phyloP scores from a whole-genome alignment of 805 yeast species.

The Candida schatavii region DNA sequence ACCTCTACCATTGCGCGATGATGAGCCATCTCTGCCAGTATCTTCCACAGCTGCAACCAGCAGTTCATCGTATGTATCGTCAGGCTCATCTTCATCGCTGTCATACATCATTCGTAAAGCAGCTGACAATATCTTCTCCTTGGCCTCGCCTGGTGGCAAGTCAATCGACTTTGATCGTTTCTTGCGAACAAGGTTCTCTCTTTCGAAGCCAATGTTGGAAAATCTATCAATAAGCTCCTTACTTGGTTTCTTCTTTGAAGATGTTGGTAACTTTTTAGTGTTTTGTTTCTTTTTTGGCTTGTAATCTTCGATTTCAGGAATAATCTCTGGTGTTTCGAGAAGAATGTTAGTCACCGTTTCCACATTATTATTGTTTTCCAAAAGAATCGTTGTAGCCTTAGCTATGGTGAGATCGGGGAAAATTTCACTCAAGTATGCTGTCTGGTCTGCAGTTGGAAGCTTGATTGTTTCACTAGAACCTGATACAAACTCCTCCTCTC shows the following conservation, averaged over 20 bases:
- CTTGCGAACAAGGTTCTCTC: conserved; percentile 2
- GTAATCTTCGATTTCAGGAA: conserved; percentile 22
- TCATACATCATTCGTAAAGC: conserved; percentile 66
- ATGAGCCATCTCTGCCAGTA: background rate
- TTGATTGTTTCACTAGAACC: no score
- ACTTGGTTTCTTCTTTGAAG: background rate
- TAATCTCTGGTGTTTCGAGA: conserved; percentile 57
- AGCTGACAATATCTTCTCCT: conserved; percentile 54
- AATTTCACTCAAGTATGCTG: conserved; percentile 48
- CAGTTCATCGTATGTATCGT: conserved; percentile 71
- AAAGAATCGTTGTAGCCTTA: conserved; percentile 49
- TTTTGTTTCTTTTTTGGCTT: conserved; percentile 5
- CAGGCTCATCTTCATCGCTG: conserved; percentile 82
- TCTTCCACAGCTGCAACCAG: conserved; percentile 33
- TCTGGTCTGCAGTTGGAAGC: conserved; percentile 21
- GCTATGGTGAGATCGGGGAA: conserved; percentile 60
- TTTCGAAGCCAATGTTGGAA: conserved; percentile 3
- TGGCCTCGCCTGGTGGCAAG: conserved; percentile 37
- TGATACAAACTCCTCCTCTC: background rate
- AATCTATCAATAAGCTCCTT: conserved; percentile 5
- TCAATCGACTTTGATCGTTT: conserved; percentile 3
- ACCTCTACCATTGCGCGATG: background rate
- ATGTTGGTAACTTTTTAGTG: conserved; percentile 4
- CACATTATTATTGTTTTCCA: conserved; percentile 46
- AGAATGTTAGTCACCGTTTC: conserved; percentile 57